These are phyloP conservation scores for Vanrija sp. DNA, from an alignment of 1,284 basidiomycete genomes.

Conservation along the genomic window DNA sequence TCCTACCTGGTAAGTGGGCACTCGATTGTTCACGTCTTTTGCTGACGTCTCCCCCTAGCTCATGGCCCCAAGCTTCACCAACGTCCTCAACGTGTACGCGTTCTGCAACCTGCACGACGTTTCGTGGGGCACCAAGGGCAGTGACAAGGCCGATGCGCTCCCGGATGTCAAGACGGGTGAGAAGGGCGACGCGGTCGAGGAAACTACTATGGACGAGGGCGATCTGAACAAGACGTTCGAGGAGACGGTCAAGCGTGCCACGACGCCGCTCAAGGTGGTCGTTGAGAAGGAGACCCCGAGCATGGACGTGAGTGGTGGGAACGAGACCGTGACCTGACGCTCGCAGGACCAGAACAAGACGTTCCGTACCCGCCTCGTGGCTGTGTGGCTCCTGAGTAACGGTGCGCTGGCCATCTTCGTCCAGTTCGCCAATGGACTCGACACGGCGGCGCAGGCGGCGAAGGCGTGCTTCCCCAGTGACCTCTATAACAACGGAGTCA, in stretches of 20 bases:
- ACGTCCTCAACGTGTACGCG: conserved; percentile 91
- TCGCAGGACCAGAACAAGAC: conserved; percentile 78
- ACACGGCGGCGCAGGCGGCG: conserved; percentile 48
- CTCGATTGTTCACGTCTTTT: conserved; percentile 39
- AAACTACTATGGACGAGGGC: conserved; percentile 56
- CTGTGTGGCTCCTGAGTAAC: conserved; percentile 81
- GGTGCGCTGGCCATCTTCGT: conserved; percentile 75
- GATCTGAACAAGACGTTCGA: conserved; percentile 93
- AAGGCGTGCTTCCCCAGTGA: conserved; percentile 28
- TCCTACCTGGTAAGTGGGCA: no score
- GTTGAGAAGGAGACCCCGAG: conserved; percentile 69
- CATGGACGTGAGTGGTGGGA: conserved; percentile 58
- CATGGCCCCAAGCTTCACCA: conserved; percentile 85
- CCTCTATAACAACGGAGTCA: conserved; percentile 10
- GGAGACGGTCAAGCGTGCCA: conserved; percentile 85
- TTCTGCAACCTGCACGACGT: conserved; percentile 94
- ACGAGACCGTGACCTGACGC: neutral
- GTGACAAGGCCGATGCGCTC: conserved; percentile 90
- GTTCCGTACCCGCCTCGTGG: conserved; percentile 84
- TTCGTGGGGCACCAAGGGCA: conserved; percentile 45
- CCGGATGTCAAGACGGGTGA: conserved; percentile 76
- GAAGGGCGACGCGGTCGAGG: conserved; percentile 74
- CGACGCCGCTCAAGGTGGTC: conserved; percentile 75
- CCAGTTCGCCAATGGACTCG: conserved; percentile 74
- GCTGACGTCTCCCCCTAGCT: conserved; percentile 89